These are phyloP conservation scores for Lophiotrema nucula DNA, from an alignment of 495 filamentous ascomycete genomes.

Conservation along the genomic window DNA sequence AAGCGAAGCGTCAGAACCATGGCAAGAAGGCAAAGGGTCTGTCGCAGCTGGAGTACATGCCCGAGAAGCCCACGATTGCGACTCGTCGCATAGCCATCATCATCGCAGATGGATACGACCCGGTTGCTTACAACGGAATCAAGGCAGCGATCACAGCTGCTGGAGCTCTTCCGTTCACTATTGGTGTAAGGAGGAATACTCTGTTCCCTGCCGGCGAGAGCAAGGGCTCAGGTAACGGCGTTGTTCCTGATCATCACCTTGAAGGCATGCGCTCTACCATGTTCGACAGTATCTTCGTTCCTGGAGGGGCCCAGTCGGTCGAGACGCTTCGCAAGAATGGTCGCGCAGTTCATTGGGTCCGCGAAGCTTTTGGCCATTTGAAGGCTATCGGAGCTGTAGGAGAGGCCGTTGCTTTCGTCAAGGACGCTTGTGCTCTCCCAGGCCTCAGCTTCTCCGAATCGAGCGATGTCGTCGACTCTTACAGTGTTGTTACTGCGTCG, in stretches of 20 bases:
- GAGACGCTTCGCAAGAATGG: constrained; percentile 65
- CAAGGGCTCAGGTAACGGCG: constrained; percentile 46
- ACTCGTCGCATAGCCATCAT: constrained; percentile 75
- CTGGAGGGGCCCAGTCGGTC: constrained; percentile 65
- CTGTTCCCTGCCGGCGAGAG: constrained; percentile 58
- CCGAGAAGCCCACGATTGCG: constrained; percentile 62
- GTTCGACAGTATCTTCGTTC: constrained; percentile 81
- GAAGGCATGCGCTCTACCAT: constrained; percentile 80
- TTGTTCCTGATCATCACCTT: constrained; percentile 76
- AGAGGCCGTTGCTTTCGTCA: constrained; percentile 66
- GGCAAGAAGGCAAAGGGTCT: constrained; percentile 64
- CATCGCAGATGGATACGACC: constrained; percentile 79
- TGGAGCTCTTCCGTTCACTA: constrained; percentile 68
- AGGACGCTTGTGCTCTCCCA: constrained; percentile 56
- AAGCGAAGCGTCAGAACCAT: constrained; percentile 41
- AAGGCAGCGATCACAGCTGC: constrained; percentile 60
- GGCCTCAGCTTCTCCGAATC: constrained; percentile 50
- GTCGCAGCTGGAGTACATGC: constrained; percentile 66
- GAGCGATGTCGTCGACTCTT: constrained; percentile 60
- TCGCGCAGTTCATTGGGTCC: constrained; percentile 76
- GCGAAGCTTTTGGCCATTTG: constrained; percentile 78
- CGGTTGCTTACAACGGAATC: constrained; percentile 60
- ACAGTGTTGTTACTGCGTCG: constrained; percentile 67
- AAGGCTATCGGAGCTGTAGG: constrained; percentile 75
- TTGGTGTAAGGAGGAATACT: constrained; percentile 60